A percentile compares a stretch with the other conserved stretches of the same genome.
Evolutionary conservation across 1,284 basidiomycete genomes (phyloP).

Genomic region (Takashimella koratensis): DNA sequence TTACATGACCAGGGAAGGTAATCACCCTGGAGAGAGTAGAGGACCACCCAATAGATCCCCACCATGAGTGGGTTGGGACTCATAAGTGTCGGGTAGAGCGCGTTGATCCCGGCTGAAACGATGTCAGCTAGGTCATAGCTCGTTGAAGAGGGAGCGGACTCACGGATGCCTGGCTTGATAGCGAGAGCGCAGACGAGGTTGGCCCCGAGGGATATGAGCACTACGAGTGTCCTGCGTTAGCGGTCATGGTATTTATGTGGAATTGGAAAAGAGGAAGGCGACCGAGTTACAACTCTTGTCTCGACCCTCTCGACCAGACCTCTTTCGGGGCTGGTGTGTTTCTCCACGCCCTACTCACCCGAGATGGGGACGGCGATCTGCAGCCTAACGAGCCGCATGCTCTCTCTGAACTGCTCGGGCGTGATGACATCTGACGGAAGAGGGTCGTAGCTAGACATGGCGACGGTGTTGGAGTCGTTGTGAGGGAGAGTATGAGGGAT

Average conservation of each 20-base stretch:
- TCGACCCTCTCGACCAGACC: neutral
- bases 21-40: slow-evolving; percentile 45
- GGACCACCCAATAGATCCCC: slow-evolving; percentile 59
- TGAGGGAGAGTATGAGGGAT: neutral
- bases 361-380: slow-evolving; percentile 71
- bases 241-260: too few species aligned
- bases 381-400: slow-evolving; percentile 54
- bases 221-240: slow-evolving; percentile 15
- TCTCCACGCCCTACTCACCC: too few species aligned
- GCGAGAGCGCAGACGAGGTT: slow-evolving; percentile 44
- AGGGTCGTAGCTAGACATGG: neutral
- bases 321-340: too few species aligned
- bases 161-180: slow-evolving; percentile 45
- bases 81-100: slow-evolving; percentile 64
- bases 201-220: slow-evolving; percentile 40
- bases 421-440: neutral
- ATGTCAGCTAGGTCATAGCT: too few species aligned
- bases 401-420: slow-evolving; percentile 36
- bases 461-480: neutral
- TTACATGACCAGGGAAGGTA: too few species aligned
- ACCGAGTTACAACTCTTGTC: neutral
- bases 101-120: slow-evolving; percentile 55
- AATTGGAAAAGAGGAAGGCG: neutral
- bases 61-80: slow-evolving; percentile 65
- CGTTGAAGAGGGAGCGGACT: slow-evolving; percentile 6